phyloP scores from a whole-genome alignment of 2,329 filamentous ascomycete species.

The Neurospora crassa region DNA sequence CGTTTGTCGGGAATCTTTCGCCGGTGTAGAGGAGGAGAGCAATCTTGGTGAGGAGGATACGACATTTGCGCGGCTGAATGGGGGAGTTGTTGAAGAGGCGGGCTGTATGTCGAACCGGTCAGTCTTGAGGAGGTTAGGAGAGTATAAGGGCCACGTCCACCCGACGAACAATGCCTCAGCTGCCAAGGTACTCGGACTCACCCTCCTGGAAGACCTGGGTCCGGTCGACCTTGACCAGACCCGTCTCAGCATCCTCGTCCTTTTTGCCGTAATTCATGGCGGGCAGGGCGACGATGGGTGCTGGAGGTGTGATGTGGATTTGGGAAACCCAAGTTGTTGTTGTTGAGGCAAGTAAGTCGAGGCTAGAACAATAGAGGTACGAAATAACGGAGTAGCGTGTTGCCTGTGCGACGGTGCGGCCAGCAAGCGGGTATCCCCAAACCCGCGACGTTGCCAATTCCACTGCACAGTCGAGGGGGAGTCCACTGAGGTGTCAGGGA shows the following conservation, averaged over 20 bases:
- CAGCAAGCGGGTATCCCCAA: conserved; percentile 8
- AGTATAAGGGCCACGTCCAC: conserved; percentile 5
- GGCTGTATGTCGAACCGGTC: conserved; percentile 42
- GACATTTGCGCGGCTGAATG: conserved; percentile 93
- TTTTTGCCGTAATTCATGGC: conserved; percentile 97
- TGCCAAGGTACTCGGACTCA: conserved; percentile 31
- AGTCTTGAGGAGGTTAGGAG: neutral
- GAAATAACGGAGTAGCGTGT: neutral
- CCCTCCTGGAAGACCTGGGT: conserved; percentile 99
- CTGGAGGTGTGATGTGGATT: conserved; percentile 3
- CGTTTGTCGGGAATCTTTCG: conserved; percentile 92
- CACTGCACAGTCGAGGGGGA: conserved; percentile 7
- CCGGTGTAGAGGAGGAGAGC: conserved; percentile 92
- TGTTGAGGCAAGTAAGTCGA: conserved; percentile 8
- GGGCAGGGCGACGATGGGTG: conserved; percentile 25
- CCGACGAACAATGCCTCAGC: neutral
- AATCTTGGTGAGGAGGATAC: conserved; percentile 94
- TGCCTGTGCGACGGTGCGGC: neutral
- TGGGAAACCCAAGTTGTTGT: conserved; percentile 10
- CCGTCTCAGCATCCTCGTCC: conserved; percentile 92
- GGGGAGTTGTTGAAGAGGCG: conserved; percentile 96
- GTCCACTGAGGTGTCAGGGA: neutral
- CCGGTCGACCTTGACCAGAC: conserved; percentile 93
- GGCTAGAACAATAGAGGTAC: neutral
- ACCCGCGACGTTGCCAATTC: conserved; percentile 24